Conservation (phyloP, 345 rosid species). For the Gossypium raimondii region DNA sequence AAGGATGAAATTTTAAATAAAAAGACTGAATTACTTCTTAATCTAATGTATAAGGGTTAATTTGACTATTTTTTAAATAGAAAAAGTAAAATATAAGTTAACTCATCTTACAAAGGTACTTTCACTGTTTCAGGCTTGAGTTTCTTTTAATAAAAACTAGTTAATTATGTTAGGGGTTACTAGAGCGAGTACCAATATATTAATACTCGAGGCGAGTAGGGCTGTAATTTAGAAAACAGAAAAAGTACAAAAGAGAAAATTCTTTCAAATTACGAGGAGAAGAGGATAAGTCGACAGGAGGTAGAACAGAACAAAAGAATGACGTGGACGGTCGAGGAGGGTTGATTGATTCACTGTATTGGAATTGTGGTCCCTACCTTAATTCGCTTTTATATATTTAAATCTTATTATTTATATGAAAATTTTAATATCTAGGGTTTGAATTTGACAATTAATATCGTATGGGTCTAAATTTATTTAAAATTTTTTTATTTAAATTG, state of each 20-base stretch:
- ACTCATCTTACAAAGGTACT: no score
- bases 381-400: neutral
- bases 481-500: no score
- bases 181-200: neutral
- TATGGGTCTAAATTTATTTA: no score
- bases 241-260: neutral
- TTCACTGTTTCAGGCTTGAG: no score
- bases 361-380: neutral
- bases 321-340: slow-evolving; percentile 22
- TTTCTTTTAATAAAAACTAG: no score
- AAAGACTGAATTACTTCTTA: fast-evolving
- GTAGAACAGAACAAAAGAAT: slow-evolving; percentile 5
- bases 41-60: fast-evolving
- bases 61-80: no score
- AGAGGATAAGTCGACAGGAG: neutral
- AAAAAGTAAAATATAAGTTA: no score
- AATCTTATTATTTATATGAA: neutral
- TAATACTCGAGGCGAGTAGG: neutral
- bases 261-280: slow-evolving; percentile 10
- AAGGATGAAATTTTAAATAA: fast-evolving
- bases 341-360: neutral
- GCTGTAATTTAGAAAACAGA: neutral
- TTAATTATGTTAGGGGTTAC: neutral
- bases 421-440: no score
- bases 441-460: no score